Evolutionary conservation across 2,329 filamentous ascomycete genomes (phyloP), one percentile per base, ranked within the genome.

Genomic region (Apiospora marii): DNA sequence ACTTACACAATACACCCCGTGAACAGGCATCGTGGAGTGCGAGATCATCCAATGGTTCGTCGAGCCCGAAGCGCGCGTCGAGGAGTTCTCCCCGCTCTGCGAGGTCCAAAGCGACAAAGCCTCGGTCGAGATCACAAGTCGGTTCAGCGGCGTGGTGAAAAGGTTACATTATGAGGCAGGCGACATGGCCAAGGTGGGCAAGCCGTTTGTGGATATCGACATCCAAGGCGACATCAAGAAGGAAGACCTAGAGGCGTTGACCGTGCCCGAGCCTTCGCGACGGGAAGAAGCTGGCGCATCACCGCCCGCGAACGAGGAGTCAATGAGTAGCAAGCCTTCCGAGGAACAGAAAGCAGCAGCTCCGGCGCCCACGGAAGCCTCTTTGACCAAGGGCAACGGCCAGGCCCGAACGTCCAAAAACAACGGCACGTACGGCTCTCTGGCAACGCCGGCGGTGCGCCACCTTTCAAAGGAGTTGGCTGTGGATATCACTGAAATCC

Each of bases 11-110:
- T n/a, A 10, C n/a, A 16, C 13, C 6, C n/a, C 8, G 30, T 71
- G n/a, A 70, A 69, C 78, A 96, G 96, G 96, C 71, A 99, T 98
- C 79, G 95, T 96, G 81, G 96, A 99, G 85, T 98, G 96, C 80
- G 96, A 99, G 84, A 94, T 99, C 79, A 98, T 98, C 79, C 96
- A 99, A 86, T 99, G 96, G 96, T 99, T 98, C 82, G 96, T 99
- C 76, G 93, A 98, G 84, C 95, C 97, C 69, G 96, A 95, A 73
- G 96, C 96, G 48, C 92, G 93, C 72, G 95, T 99, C 78, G 95
- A 99, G 85, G 96, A 99, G 85, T 99, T 98, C 89, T 96, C 97
- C 78, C 96, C 96, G 73, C 89, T 99, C 67, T 99, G 96, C 84
- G 96, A 99, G 85, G 97, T 99, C 64, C 96, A 98, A 82, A 98